A percentile compares a stretch with the other conserved stretches of the same genome.
Evolutionary conservation across 1,139 yeast genomes (phyloP).

Genomic region (Candida tropicalis): DNA sequence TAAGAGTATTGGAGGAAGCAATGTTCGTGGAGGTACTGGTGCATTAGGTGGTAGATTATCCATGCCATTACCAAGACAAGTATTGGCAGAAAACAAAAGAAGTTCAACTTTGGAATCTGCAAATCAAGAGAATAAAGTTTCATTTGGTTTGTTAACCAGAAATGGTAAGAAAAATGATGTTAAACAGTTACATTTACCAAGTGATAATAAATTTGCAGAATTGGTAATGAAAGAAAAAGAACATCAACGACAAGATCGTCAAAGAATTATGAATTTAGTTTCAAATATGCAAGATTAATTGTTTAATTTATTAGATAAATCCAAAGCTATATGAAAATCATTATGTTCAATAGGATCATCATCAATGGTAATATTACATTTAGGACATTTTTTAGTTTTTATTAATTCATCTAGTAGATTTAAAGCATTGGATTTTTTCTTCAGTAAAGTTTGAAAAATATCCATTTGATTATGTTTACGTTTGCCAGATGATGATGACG

Average conservation of each 20-base stretch:
- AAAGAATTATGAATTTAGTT: slow-evolving; percentile 46
- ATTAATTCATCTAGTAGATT: slow-evolving; percentile 21
- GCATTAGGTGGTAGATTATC: too few species aligned
- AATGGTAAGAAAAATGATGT: slow-evolving; percentile 50
- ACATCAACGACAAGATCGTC: slow-evolving; percentile 37
- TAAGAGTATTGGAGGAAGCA: slow-evolving; percentile 5
- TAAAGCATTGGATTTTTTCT: slow-evolving; percentile 14
- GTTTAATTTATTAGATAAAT: slow-evolving; percentile 34
- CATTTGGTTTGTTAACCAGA: slow-evolving; percentile 57
- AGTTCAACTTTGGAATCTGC: not conserved
- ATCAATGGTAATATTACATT: slow-evolving; percentile 25
- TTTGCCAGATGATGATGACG: slow-evolving; percentile 4
- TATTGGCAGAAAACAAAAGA: not conserved
- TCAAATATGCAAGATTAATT: slow-evolving; percentile 36
- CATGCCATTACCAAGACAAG: slow-evolving; percentile 24
- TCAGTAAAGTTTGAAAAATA: slow-evolving; percentile 24
- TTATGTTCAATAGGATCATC: slow-evolving; percentile 42
- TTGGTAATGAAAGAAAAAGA: slow-evolving; percentile 35
- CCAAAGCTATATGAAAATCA: slow-evolving; percentile 44
- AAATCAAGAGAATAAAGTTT: slow-evolving; percentile 20
- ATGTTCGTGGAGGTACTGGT: too few species aligned
- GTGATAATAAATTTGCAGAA: slow-evolving; percentile 50
- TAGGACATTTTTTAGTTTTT: slow-evolving; percentile 24
- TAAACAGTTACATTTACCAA: slow-evolving; percentile 50
- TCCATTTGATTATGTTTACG: slow-evolving; percentile 16